A percentile compares a stretch with the other conserved stretches of the same genome.
These are phyloP conservation scores for Globisporangium canariense DNA, from an alignment of 352 stramenopile genomes.

Conservation along the genomic window DNA sequence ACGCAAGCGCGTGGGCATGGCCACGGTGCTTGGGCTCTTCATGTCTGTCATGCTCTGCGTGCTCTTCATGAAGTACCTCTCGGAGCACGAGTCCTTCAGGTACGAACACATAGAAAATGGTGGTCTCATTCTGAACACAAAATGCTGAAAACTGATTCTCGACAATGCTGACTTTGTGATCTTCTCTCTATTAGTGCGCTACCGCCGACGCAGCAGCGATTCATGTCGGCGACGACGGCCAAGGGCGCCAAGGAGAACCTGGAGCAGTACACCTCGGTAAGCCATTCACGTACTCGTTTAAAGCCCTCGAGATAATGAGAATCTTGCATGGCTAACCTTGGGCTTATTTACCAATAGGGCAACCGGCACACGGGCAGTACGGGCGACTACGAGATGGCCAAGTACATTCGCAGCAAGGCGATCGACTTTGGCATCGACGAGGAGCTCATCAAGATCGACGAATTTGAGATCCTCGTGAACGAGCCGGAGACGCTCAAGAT, in stretches of 20 bases:
- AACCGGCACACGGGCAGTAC: slow-evolving; percentile 55
- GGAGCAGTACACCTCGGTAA: slow-evolving; percentile 67
- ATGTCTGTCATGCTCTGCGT: slow-evolving; percentile 63
- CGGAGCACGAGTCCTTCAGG: slow-evolving; percentile 70
- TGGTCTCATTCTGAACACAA: not conserved
- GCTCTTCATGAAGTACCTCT: slow-evolving; percentile 57
- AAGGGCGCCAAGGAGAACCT: slow-evolving; percentile 64
- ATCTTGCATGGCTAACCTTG: not conserved
- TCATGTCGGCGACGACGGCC: slow-evolving; percentile 69
- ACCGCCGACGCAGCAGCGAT: slow-evolving; percentile 70
- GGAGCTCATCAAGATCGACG: slow-evolving; percentile 71
- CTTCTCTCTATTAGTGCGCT: slow-evolving; percentile 34
- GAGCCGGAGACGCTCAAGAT: slow-evolving; percentile 59
- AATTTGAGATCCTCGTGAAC: slow-evolving; percentile 82
- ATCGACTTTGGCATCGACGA: slow-evolving; percentile 78
- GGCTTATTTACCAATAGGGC: slow-evolving; percentile 21
- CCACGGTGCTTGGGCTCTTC: slow-evolving; percentile 52
- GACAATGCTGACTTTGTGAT: slow-evolving; percentile 4
- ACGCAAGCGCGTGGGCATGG: slow-evolving; percentile 53
- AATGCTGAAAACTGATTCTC: not conserved
- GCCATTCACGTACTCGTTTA: too few species aligned
- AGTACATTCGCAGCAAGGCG: slow-evolving; percentile 69
- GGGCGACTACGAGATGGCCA: slow-evolving; percentile 69
- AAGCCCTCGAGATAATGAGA: not conserved
- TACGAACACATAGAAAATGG: slow-evolving; percentile 10